Percentiles rank a stretch among this genome's conserved stretches.
phyloP scores from a whole-genome alignment of 805 yeast genomes.

The Wickerhamiella dianesei region DNA sequence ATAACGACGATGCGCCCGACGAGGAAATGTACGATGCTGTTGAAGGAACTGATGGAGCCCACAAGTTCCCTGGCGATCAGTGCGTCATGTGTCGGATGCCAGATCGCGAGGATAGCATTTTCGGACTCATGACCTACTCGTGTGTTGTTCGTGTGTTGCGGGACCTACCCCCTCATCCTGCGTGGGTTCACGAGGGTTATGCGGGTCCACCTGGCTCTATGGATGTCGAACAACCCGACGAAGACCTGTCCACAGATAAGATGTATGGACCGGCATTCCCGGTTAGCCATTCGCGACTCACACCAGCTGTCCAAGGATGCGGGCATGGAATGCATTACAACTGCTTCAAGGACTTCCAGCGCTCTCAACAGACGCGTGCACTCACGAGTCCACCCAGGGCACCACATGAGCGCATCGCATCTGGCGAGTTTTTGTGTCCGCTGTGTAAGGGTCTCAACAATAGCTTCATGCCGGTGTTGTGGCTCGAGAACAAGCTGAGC shows the following conservation, averaged over 20 bases:
- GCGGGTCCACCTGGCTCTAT: constrained; percentile 7
- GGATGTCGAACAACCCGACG: constrained; percentile 11
- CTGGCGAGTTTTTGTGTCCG: constrained; percentile 75
- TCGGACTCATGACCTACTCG: constrained; percentile 54
- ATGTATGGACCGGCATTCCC: constrained; percentile 58
- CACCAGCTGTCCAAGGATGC: constrained; percentile 52
- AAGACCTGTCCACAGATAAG: constrained; percentile 18
- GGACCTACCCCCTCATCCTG: constrained; percentile 46
- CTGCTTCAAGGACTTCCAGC: constrained; percentile 56
- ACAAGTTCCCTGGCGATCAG: constrained; percentile 48
- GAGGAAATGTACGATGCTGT: constrained; percentile 14
- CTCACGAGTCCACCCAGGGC: constrained; percentile 40
- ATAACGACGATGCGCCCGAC: constrained; percentile 26
- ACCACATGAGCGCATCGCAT: constrained; percentile 40
- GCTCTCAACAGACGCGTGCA: constrained; percentile 27
- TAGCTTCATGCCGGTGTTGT: constrained; percentile 63
- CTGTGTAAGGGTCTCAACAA: constrained; percentile 80
- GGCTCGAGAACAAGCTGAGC: constrained; percentile 33
- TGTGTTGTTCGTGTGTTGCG: constrained; percentile 32
- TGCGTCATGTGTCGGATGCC: constrained; percentile 79
- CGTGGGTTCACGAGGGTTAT: constrained; percentile 45
- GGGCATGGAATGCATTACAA: constrained; percentile 87
- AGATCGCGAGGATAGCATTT: constrained; percentile 46
- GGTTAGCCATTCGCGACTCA: constrained; percentile 7
- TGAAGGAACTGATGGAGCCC: constrained; percentile 12